Evolutionary conservation across 176 grass and related monocot species (phyloP).

Genomic region (Zea mays): Zm-B73-REFERENCE-NAM-5.0 NC_050102.1:13798001-13798500

Average conservation of each 20-base stretch:
- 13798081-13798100: no score
- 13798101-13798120: no score
- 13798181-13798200: no score
- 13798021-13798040: no score
- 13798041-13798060: no score
- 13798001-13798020: no score
- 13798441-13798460: constrained; percentile 44
- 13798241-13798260: constrained; percentile 6
- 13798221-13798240: not conserved
- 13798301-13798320: not conserved
- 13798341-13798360: not conserved
- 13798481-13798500: constrained; percentile 44
- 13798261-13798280: not conserved
- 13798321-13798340: not conserved
- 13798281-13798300: not conserved
- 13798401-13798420: constrained; percentile 32
- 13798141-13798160: no score
- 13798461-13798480: constrained; percentile 31
- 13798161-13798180: no score
- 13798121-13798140: no score
- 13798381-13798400: not conserved
- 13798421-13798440: constrained; percentile 36
- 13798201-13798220: no score
- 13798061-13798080: no score
- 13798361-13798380: no score